Evolutionary conservation across 192 early-diverging fungal species (phyloP).

Genomic region (Coemansia sp.): DNA sequence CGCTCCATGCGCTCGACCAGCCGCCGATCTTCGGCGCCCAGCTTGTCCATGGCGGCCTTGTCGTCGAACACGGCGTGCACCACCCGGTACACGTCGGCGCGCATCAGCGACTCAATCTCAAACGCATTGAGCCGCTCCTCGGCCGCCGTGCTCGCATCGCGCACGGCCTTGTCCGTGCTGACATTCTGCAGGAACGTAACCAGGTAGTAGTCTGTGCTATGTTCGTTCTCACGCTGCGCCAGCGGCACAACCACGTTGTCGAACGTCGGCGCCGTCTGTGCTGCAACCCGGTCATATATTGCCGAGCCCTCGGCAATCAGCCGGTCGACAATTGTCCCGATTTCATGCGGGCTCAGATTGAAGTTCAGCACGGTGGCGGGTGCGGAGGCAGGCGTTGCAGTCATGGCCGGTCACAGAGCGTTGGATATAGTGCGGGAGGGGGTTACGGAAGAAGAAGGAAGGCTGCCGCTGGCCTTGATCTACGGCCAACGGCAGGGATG

Average conservation of each 20-base stretch:
- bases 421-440: too few species aligned
- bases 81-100: conserved; percentile 59
- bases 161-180: conserved; percentile 54
- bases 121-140: conserved; percentile 57
- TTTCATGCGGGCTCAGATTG: conserved; percentile 26
- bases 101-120: conserved; percentile 58
- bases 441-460: too few species aligned
- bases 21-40: conserved; percentile 61
- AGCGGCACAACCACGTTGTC: conserved; percentile 43
- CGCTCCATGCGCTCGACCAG: conserved; percentile 62
- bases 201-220: conserved; percentile 20
- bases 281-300: conserved; percentile 36
- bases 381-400: conserved; percentile 8
- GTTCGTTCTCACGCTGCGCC: conserved; percentile 33
- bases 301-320: conserved; percentile 31
- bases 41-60: conserved; percentile 37
- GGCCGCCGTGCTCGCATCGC: conserved; percentile 61
- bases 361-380: conserved; percentile 47
- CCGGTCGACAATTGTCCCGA: conserved; percentile 8
- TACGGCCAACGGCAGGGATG: too few species aligned
- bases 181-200: conserved; percentile 43
- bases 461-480: too few species aligned
- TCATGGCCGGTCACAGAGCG: not conserved
- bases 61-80: conserved; percentile 51
- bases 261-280: conserved; percentile 41